Percentiles rank a stretch among this genome's conserved stretches.
These are phyloP conservation scores for Castanea mollissima DNA, from an alignment of 306 rosid species.

Conservation along the genomic window DNA sequence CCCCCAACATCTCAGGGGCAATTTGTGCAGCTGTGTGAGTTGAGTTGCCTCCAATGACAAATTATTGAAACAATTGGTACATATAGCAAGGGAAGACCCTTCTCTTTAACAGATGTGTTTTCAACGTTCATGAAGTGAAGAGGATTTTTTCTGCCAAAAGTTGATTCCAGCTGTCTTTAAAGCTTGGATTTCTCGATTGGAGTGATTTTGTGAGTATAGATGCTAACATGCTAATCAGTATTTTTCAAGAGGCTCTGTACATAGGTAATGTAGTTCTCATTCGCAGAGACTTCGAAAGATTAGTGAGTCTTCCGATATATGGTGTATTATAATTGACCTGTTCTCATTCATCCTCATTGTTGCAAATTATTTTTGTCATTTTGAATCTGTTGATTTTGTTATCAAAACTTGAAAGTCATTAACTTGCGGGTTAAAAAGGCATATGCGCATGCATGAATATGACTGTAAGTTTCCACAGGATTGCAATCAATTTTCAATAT, in stretches of 20 bases:
- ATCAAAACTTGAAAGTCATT: conserved; percentile 14
- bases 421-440: not conserved
- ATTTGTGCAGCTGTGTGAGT: conserved; percentile 62
- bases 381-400: not conserved
- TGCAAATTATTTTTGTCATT: not conserved
- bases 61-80: not conserved
- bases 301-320: not conserved
- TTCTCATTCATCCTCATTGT: not conserved
- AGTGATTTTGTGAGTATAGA: conserved; percentile 17
- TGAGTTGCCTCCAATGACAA: conserved; percentile 10
- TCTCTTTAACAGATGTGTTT: conserved; percentile 10
- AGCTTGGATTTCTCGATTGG: conserved; percentile 9
- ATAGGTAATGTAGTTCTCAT: not conserved
- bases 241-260: conserved; percentile 3
- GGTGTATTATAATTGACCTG: not conserved
- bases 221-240: conserved; percentile 13
- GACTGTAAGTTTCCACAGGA: not conserved
- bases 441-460: not conserved
- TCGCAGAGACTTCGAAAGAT: not conserved
- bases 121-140: conserved; percentile 6
- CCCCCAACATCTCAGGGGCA: conserved; percentile 44
- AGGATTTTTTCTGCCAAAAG: conserved; percentile 20
- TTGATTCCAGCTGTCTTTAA: conserved; percentile 22
- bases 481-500: not conserved
- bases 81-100: conserved; percentile 22